These are phyloP conservation scores for Leavenworthia alabamica DNA, from an alignment of 345 rosid species.

Conservation along the genomic window DNA sequence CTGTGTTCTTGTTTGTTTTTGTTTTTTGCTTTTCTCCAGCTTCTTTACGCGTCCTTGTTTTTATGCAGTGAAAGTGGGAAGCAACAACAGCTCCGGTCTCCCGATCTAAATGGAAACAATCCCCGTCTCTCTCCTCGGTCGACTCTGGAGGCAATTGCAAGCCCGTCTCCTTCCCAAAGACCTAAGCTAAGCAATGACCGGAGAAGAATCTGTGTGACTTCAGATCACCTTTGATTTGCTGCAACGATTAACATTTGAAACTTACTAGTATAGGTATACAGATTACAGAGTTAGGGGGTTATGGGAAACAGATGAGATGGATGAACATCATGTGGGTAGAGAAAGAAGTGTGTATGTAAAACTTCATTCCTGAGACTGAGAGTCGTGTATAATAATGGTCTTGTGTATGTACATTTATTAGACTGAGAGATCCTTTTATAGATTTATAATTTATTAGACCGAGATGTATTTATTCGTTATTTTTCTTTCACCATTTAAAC, in stretches of 20 bases:
- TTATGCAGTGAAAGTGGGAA: slow-evolving; percentile 49
- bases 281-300: too few species aligned
- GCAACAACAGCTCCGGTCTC: slow-evolving; percentile 29
- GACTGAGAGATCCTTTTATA: background rate
- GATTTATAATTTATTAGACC: too few species aligned
- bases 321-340: background rate
- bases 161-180: slow-evolving; percentile 36
- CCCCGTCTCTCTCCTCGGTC: slow-evolving; percentile 46
- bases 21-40: slow-evolving; percentile 36
- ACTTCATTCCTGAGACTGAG: slow-evolving; percentile 7
- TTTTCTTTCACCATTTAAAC: too few species aligned
- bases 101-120: slow-evolving; percentile 32
- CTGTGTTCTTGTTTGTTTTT: background rate
- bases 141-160: slow-evolving; percentile 44
- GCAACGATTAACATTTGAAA: slow-evolving; percentile 1
- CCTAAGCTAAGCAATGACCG: slow-evolving; percentile 21
- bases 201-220: slow-evolving; percentile 10
- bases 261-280: too few species aligned
- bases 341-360: too few species aligned
- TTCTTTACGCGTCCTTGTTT: slow-evolving; percentile 42
- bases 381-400: slow-evolving; percentile 14
- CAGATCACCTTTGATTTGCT: slow-evolving; percentile 17
- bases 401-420: slow-evolving; percentile 1
- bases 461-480: too few species aligned
- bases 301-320: too few species aligned